Conservation (phyloP, 1,284 basidiomycete genomes). For the Ganoderma boninense region DNA sequence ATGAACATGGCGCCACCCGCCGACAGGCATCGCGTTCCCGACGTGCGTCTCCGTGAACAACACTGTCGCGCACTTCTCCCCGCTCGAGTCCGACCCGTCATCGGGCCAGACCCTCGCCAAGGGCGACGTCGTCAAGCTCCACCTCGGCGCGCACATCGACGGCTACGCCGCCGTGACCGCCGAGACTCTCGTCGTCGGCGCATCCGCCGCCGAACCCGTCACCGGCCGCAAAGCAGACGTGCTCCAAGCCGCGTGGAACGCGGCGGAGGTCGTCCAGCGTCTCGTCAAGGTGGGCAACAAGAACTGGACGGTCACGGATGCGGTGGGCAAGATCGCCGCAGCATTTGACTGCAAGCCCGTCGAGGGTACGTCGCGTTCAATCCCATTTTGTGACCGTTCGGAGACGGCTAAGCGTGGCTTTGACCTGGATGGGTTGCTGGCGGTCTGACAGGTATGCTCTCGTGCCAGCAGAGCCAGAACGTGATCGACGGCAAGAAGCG, state of each 20-base stretch:
- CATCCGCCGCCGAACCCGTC: slow-evolving; percentile 74
- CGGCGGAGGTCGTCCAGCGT: slow-evolving; percentile 91
- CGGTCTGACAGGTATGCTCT: slow-evolving; percentile 76
- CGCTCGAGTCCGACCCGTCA: slow-evolving; percentile 79
- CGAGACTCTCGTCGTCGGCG: slow-evolving; percentile 91
- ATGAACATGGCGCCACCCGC: neutral
- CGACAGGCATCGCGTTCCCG: slow-evolving; percentile 91
- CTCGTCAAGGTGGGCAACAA: slow-evolving; percentile 90
- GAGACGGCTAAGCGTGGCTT: neutral
- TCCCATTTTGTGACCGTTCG: neutral
- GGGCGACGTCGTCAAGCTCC: slow-evolving; percentile 95
- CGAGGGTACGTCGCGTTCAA: slow-evolving; percentile 68
- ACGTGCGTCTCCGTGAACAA: slow-evolving; percentile 95
- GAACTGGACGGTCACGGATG: slow-evolving; percentile 95
- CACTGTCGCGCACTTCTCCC: slow-evolving; percentile 84
- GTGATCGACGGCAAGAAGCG: slow-evolving; percentile 98
- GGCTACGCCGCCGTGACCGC: slow-evolving; percentile 90
- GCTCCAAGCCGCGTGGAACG: slow-evolving; percentile 92
- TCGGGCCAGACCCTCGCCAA: slow-evolving; percentile 78
- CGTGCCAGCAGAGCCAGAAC: slow-evolving; percentile 92
- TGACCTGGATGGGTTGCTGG: neutral
- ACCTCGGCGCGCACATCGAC: slow-evolving; percentile 97
- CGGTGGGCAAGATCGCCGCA: slow-evolving; percentile 77
- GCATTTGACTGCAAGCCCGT: slow-evolving; percentile 89
- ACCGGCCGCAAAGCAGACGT: slow-evolving; percentile 91